Percentiles rank a stretch among this genome's conserved stretches.
phyloP scores from a whole-genome alignment of 2,329 filamentous ascomycete genomes.

The Aspergillus jensenii region DNA sequence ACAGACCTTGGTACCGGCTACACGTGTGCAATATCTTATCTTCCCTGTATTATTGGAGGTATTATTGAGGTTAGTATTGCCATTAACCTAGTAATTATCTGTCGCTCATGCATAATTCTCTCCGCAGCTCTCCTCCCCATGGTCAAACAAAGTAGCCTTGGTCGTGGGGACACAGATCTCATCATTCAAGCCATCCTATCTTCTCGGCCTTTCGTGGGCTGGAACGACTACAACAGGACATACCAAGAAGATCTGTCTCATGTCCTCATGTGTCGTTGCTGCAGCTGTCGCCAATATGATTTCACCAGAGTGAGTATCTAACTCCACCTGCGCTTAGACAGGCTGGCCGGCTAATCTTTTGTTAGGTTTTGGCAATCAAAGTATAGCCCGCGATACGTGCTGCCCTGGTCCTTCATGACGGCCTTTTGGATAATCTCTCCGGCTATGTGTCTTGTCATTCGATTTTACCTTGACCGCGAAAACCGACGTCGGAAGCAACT shows the following conservation, averaged over 20 bases:
- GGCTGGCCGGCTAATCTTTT: background rate
- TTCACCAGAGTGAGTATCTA: background rate
- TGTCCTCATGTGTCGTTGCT: background rate
- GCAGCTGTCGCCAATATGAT: background rate
- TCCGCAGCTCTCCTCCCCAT: background rate
- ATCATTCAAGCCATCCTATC: background rate
- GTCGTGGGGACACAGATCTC: background rate
- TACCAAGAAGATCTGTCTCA: background rate
- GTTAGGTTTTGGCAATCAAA: background rate
- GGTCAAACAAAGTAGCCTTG: background rate
- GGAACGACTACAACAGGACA: background rate
- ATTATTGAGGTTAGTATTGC: background rate
- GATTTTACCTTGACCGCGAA: background rate
- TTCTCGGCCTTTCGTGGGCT: background rate
- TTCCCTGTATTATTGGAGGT: background rate
- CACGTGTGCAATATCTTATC: background rate
- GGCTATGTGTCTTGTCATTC: background rate
- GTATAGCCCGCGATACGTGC: background rate
- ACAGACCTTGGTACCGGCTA: background rate
- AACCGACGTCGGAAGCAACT: background rate
- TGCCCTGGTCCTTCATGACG: background rate
- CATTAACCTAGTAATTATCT: background rate
- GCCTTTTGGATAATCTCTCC: background rate
- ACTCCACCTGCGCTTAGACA: too few relatives aligned
- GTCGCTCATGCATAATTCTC: too few relatives aligned